Conservation (phyloP, 495 filamentous ascomycete species). For the Trypethelium eluteriae region DNA sequence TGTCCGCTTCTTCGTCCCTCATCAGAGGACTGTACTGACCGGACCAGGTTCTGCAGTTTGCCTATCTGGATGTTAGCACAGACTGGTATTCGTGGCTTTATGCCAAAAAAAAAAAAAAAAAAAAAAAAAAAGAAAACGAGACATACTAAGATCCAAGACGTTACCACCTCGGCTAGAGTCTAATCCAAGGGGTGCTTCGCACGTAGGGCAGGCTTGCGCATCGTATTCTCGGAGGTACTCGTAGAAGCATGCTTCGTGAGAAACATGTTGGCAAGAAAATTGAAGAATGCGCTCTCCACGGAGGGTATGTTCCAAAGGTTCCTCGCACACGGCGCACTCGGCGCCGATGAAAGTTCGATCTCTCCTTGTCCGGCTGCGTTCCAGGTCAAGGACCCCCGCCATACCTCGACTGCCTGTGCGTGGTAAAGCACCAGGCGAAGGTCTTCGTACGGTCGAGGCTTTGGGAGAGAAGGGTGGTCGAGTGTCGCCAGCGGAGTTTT, state of each 20-base stretch:
- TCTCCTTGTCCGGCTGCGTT: conserved; percentile 71
- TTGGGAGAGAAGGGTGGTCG: conserved; percentile 8
- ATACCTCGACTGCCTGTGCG: conserved; percentile 47
- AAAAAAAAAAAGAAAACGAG: background rate
- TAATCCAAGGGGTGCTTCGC: conserved; percentile 83
- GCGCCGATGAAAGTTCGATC: conserved; percentile 93
- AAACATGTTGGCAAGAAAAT: conserved; percentile 91
- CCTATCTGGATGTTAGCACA: conserved; percentile 46
- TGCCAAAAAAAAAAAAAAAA: too few species aligned
- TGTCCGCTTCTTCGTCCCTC: conserved; percentile 37
- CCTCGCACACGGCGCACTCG: conserved; percentile 94
- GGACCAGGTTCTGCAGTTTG: conserved; percentile 91
- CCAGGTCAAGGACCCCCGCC: conserved; percentile 68
- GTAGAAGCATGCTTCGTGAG: conserved; percentile 98
- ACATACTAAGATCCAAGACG: conserved; percentile 81
- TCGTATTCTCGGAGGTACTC: conserved; percentile 96
- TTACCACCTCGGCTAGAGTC: conserved; percentile 95
- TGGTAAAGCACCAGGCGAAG: conserved; percentile 17
- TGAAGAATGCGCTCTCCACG: conserved; percentile 92
- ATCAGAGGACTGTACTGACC: conserved; percentile 68
- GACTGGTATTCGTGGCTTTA: too few species aligned
- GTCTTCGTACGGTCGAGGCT: background rate
- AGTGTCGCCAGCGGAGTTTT: background rate
- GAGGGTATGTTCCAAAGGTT: conserved; percentile 92
- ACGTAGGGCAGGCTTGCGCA: conserved; percentile 89